Conservation (phyloP, 176 grass and related monocot species). For the Ampelocalamus luodianensis region DNA sequence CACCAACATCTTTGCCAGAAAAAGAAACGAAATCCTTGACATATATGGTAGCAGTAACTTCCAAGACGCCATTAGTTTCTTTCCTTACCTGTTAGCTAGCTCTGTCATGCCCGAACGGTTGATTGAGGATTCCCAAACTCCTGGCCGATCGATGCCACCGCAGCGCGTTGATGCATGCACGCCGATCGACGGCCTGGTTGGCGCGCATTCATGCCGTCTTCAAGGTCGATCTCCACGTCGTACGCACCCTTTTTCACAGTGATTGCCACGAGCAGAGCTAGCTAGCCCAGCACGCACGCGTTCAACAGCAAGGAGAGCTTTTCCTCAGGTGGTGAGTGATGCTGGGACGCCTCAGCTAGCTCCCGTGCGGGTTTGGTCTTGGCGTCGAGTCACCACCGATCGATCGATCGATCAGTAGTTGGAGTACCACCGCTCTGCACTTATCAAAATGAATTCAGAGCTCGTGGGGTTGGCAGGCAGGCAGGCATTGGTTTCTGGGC, state of each 20-base stretch:
- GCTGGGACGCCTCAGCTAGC: slow-evolving; percentile 11
- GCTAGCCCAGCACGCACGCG: not conserved
- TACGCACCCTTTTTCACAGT: not conserved
- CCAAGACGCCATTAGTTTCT: not conserved
- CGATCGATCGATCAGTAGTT: not conserved
- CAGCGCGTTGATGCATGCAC: not conserved
- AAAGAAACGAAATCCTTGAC: not conserved
- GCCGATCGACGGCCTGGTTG: not conserved
- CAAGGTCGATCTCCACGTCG: not conserved
- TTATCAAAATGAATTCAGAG: slow-evolving; percentile 43
- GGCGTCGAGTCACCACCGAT: slow-evolving; percentile 9
- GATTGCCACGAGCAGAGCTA: not conserved
- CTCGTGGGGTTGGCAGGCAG: slow-evolving; percentile 32
- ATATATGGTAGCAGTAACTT: not conserved
- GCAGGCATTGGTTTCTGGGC: slow-evolving; percentile 48
- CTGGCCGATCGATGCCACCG: not conserved
- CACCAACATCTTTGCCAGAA: not conserved
- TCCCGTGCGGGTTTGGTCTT: slow-evolving; percentile 44
- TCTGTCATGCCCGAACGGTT: not conserved
- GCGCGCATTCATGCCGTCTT: not conserved
- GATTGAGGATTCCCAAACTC: not conserved
- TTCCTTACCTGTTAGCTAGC: not conserved
- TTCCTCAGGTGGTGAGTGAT: slow-evolving; percentile 28
- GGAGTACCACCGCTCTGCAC: not conserved
- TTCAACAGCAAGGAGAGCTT: not conserved